Base-by-base conservation (phyloP, 2,329 filamentous ascomycete species). In the Exophiala calicioides region DNA sequence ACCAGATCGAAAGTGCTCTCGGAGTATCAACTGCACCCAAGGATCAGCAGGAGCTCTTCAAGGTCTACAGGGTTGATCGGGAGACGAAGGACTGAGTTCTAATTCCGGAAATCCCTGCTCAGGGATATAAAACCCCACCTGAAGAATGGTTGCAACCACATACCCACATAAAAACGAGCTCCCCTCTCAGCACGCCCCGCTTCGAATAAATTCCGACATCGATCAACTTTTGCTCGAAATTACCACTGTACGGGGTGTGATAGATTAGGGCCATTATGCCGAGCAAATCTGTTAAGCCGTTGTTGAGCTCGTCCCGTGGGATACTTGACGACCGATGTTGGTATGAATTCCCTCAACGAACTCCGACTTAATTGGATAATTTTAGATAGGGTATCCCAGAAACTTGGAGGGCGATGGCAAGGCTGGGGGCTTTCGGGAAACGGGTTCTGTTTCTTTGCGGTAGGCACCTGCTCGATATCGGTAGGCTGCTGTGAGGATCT, bases 191-290 rank as follows among this genome's bases (percentile, higher is more conserved):
- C n/a, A n/a, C n/a, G n/a, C n/a, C n/a, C n/a, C n/a, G n/a, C n/a
- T n/a, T n/a, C n/a, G n/a, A n/a, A n/a, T 67, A 64, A 29, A 71
- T 52, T 12, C 45, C 45, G 51, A 63, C 32, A 44, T 73, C 64
- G 42, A 65, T 63, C 32, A 73, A 52, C 38, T 68, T 60, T 43
- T 67, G 62, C 41, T 68, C 59, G 56, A 71, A 72, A 42, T 52
- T 45, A 10, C 39, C 27, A 32, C 35, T 44, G 27, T 55, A 50
- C 8, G 44, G 41, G 46, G 35, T 53, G 26, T 32, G 39, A 45
- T 29, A 56, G 30, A 34, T 43, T 33, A 26, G 50, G 53, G 10
- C 50, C 50, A 34, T 50, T 47, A 21, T 21, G 36, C 8, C 44
- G 46, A 29, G 50, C 50, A 33, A 56, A 52, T 23, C 47, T 36